These are phyloP conservation scores for Nothopassalora personata DNA, from an alignment of 2,329 filamentous ascomycete genomes.

Conservation along the genomic window DNA sequence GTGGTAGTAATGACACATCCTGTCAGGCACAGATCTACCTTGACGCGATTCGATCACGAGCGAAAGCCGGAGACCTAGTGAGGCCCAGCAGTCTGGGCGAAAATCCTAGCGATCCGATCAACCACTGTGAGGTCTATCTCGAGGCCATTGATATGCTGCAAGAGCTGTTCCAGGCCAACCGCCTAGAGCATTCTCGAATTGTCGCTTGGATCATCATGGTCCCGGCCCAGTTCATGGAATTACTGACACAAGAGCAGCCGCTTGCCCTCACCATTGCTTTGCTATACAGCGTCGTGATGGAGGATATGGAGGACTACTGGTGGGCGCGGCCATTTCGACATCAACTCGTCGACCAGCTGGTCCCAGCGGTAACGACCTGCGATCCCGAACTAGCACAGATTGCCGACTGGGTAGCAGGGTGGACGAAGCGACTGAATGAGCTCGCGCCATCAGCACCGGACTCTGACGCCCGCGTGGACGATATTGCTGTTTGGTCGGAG, in stretches of 20 bases:
- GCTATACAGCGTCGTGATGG: slow-evolving; percentile 12
- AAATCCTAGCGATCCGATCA: background rate
- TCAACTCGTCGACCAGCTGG: slow-evolving; percentile 16
- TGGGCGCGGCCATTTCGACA: slow-evolving; percentile 13
- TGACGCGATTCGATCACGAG: slow-evolving; percentile 11
- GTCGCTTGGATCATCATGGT: slow-evolving; percentile 14
- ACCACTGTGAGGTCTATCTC: slow-evolving; percentile 8
- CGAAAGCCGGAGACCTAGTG: background rate
- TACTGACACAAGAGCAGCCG: slow-evolving; percentile 6
- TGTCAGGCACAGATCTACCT: slow-evolving; percentile 7
- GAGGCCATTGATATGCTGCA: slow-evolving; percentile 13
- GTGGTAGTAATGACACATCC: background rate
- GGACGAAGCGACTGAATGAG: background rate
- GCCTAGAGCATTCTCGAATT: slow-evolving; percentile 12
- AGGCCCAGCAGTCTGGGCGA: background rate
- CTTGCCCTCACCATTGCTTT: slow-evolving; percentile 14
- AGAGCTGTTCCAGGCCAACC: slow-evolving; percentile 4
- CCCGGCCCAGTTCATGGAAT: slow-evolving; percentile 13
- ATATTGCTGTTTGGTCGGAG: background rate
- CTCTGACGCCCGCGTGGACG: background rate
- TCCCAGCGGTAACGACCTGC: slow-evolving; percentile 7
- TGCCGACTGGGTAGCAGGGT: slow-evolving; percentile 10
- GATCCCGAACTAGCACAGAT: slow-evolving; percentile 17
- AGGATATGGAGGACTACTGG: slow-evolving; percentile 14
- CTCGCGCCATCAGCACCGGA: background rate